phyloP scores from a whole-genome alignment of 495 filamentous ascomycete species.

The Aspergillus affinis region DNA sequence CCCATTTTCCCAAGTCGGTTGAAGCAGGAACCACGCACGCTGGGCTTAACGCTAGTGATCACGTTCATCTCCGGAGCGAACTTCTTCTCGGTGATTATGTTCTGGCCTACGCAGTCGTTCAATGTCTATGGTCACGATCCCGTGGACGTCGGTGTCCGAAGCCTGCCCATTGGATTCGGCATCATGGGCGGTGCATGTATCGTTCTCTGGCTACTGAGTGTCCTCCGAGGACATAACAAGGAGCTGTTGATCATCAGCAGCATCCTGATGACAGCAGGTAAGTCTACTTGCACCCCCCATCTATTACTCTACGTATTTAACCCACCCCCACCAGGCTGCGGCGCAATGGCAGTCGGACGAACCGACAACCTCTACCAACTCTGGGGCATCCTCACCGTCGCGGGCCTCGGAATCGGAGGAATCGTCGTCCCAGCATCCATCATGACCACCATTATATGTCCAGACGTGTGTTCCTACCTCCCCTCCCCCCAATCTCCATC shows the following conservation, averaged over 20 bases:
- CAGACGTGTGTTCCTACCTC: conserved; percentile 42
- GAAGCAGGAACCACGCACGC: conserved; percentile 61
- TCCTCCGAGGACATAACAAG: conserved; percentile 61
- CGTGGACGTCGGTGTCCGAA: conserved; percentile 63
- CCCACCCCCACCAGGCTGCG: conserved; percentile 48
- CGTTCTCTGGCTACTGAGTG: conserved; percentile 59
- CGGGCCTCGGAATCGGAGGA: conserved; percentile 69
- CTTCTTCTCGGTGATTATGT: conserved; percentile 72
- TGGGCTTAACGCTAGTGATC: conserved; percentile 65
- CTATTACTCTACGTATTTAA: background rate
- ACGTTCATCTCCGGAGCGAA: conserved; percentile 74
- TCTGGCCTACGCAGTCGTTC: conserved; percentile 74
- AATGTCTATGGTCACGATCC: conserved; percentile 74
- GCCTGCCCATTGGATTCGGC: conserved; percentile 63
- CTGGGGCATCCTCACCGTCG: conserved; percentile 62
- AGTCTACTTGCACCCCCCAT: conserved; percentile 10
- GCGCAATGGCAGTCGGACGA: conserved; percentile 55
- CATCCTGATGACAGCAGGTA: conserved; percentile 66
- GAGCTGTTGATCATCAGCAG: conserved; percentile 62
- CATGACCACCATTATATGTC: conserved; percentile 72
- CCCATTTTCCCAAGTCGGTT: conserved; percentile 67
- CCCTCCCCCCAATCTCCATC: background rate
- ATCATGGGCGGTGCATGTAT: conserved; percentile 63
- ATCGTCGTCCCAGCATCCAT: conserved; percentile 72
- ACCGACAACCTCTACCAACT: conserved; percentile 59